Evolutionary conservation across 495 filamentous ascomycete genomes (phyloP), one percentile per base, ranked within the genome.

Genomic region (Tetracladium marchalianum): DNA sequence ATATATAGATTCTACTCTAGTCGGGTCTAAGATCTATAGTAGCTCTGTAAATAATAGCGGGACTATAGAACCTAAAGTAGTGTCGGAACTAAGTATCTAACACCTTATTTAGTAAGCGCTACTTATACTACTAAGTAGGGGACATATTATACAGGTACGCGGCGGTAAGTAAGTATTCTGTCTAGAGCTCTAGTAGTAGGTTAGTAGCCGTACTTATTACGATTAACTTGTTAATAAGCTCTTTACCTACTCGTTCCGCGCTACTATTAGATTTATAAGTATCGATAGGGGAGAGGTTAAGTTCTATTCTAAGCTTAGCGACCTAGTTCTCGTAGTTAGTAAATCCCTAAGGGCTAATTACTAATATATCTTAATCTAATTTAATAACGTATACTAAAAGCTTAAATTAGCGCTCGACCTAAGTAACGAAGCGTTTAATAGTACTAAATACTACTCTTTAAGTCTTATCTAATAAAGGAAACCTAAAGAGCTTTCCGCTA

Each of bases 171-270:
- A n/a, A n/a, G n/a, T n/a, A n/a, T n/a, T n/a, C n/a, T n/a, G n/a
- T n/a, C 9, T 8, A 19, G 15, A n/a, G 3, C 35, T 49, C 33
- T 56, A 56, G 34, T 32, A 54, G 43, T 41, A 15, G 12, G 33
- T 35, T 4, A 47, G 6, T 11, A 34, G 31, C 9, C 17, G 19
- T 17, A 44, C 10, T 5, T 46, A 31, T 33, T 31, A 37, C 8
- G 31, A 47, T 15, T 24, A 22, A 35, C 47, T 47, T 22, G 31
- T 50, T 35, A 35, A 46, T 6, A 22, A 31, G 13, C n/a, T 22
- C 12, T 8, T 36, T 27, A 38, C 34, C 22, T 34, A 47, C 31
- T 4, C 6, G 13, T 13, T 46, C 17, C 9, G 5, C 8, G 11
- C 6, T 8, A 16, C 47, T 16, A 3, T 18, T 37, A 19, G 47